Evolutionary conservation across 1,284 basidiomycete species (phyloP), one percentile per base, ranked within the genome.

Genomic region (Ustilago loliicola): DNA sequence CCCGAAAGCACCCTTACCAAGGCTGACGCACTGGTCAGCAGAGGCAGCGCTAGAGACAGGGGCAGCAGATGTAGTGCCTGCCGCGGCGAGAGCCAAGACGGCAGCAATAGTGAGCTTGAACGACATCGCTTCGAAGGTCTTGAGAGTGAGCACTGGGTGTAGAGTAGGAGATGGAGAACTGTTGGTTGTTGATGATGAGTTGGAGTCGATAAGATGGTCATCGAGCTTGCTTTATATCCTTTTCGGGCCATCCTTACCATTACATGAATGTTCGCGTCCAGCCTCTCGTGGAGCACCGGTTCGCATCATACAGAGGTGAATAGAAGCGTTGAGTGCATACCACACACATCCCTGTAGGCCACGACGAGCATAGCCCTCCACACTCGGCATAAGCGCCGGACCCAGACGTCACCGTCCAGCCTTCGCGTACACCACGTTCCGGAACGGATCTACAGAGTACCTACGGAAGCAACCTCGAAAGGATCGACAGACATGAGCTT

Each of bases 1-100:
- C 2, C 64, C 64, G 19, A 66, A 30, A 2, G 64, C 52, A 15
- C 64, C 64, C 13, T 60, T 66, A 7, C 64, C 64, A 9, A 66
- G 57, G 36, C 57, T 66, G 7, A 11, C 36, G 50, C 63, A 66
- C 13, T 66, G 29, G n/a, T 27, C 10, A 5, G 36, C 10, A 15
- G 25, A 32, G 19, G 50, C 30, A 23, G 36, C 23, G n/a, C 56
- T 54, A 6, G 50, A 30, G n/a, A 30, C 27, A n/a, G 64, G 57
- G 3, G 57, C 64, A 48, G 57, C 64, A 1, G 45, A 15, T 5
- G 30, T 29, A 13, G 32, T 17, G 8, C 30, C 8, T 13, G 36
- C 48, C 2, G 56, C 23, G 23, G 52, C 60, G 27, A 56, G 17
- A 9, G 34, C 36, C 7, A 23, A 23, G 13, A 27, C 47, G 29